Evolutionary conservation across 2,329 filamentous ascomycete species (phyloP).

Genomic region (Fusarium tupiense): DNA sequence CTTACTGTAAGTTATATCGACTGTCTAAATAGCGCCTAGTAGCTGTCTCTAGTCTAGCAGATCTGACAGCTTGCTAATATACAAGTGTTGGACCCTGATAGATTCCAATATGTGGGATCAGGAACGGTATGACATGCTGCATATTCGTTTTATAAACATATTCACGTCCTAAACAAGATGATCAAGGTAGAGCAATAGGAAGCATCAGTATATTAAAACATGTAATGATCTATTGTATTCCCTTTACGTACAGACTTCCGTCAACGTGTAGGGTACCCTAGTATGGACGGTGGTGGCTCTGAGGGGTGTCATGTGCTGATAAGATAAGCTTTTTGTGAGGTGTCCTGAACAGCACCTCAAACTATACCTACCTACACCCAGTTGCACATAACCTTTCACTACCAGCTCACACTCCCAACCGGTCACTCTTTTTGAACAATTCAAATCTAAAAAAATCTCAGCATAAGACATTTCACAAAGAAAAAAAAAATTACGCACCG

Average conservation of each 20-base stretch:
- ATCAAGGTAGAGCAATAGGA: rapidly evolving
- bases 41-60: not conserved
- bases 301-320: slow-evolving; percentile 49
- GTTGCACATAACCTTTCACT: not conserved
- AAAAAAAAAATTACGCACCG: not conserved
- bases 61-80: not conserved
- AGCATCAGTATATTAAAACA: no score
- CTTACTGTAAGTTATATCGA: no score
- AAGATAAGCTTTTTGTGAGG: slow-evolving; percentile 51
- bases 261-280: slow-evolving; percentile 26
- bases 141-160: no score
- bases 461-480: not conserved
- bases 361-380: not conserved
- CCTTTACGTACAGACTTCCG: not conserved
- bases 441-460: not conserved
- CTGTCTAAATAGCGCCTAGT: not conserved
- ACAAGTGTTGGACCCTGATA: not conserved
- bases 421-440: slow-evolving; percentile 28
- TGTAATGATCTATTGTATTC: not conserved
- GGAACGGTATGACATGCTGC: not conserved
- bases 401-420: slow-evolving; percentile 19
- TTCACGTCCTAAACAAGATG: rapidly evolving
- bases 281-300: not conserved
- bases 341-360: slow-evolving; percentile 43
- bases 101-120: no score